Evolutionary conservation across 2,329 filamentous ascomycete species (phyloP), one percentile per base, ranked within the genome.

Genomic region (Leptographium radiaticola): DNA sequence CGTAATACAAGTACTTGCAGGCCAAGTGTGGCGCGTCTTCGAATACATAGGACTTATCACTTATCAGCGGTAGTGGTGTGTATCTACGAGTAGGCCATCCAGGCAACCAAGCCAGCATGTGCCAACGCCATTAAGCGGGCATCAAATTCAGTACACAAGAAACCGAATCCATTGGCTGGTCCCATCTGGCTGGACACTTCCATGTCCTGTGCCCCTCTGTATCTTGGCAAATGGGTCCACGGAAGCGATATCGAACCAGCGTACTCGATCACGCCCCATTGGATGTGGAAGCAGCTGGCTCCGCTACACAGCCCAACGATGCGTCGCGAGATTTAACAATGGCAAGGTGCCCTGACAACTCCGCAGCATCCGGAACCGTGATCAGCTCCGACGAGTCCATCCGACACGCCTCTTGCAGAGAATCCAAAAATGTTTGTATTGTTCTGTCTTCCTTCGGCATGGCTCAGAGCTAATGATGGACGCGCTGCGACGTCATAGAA

Each of bases 231-330:
- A 74, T 74, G 71, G 67, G 63, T 60, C 65, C 68, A 49, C 65
- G 70, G 57, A 75, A 74, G 61, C 70, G 70, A 56, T 59, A 64
- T 45, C 67, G 68, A 57, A 67, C 65, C 20, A 67, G 68, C 53
- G 64, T 68, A 51, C 56, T 62, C 43, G 61, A 30, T 12, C 16
- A 11, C 38, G 39, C 31, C 49, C 18, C 45, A 9, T 13, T 4
- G 13, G 49, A 38, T 25, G 7, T n/a, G 13, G n/a, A 18, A 40
- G 45, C 33, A 30, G 10, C 44, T 30, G 30, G 9, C 4, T 31
- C 46, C 25, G 42, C 49, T 8, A 25, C 39, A 8, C 49, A 43
- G 42, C 34, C 34, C 20, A 46, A 47, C 42, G 52, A 56, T 52
- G 55, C 48, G 13, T 52, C 15, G 15, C 42, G 33, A 13, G 44